These are phyloP conservation scores for Fusarium albosuccineum DNA, from an alignment of 2,329 filamentous ascomycete genomes.

Conservation along the genomic window DNA sequence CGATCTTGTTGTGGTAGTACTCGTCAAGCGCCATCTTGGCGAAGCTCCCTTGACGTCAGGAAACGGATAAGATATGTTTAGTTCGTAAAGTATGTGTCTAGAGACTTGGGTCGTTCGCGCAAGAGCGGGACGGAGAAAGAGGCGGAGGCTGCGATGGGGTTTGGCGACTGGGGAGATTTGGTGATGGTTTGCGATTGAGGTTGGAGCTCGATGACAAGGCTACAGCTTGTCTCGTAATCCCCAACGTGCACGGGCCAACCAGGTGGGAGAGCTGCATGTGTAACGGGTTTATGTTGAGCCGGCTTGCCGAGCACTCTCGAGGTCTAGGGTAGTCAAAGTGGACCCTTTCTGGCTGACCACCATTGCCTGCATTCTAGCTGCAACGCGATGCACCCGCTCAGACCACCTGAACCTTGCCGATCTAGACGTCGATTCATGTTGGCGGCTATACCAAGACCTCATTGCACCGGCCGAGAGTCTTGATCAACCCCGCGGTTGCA, in stretches of 20 bases:
- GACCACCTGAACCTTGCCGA: constrained; percentile 30
- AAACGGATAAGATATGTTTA: constrained; percentile 14
- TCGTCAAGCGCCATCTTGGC: constrained; percentile 95
- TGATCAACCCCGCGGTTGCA: constrained; percentile 17
- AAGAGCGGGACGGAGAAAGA: constrained; percentile 13
- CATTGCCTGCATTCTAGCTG: background rate
- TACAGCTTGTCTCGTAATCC: constrained; percentile 54
- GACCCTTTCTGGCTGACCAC: background rate
- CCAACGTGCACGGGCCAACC: constrained; percentile 43
- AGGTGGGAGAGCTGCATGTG: constrained; percentile 20
- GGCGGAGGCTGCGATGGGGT: constrained; percentile 25
- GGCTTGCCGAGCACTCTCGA: constrained; percentile 7
- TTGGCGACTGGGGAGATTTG: constrained; percentile 32
- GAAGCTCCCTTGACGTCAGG: constrained; percentile 43
- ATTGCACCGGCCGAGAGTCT: background rate
- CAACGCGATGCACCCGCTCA: constrained; percentile 21
- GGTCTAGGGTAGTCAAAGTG: constrained; percentile 35
- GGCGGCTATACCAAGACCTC: constrained; percentile 10
- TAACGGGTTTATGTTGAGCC: constrained; percentile 40
- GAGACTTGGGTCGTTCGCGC: constrained; percentile 4
- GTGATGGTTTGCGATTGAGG: constrained; percentile 45
- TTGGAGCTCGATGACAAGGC: constrained; percentile 52
- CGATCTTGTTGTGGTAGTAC: constrained; percentile 99
- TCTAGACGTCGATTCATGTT: constrained; percentile 21
- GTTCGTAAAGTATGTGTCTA: constrained; percentile 12